Evolutionary conservation across 208 protist species (phyloP).

Genomic region (Crithidia thermophila): DNA sequence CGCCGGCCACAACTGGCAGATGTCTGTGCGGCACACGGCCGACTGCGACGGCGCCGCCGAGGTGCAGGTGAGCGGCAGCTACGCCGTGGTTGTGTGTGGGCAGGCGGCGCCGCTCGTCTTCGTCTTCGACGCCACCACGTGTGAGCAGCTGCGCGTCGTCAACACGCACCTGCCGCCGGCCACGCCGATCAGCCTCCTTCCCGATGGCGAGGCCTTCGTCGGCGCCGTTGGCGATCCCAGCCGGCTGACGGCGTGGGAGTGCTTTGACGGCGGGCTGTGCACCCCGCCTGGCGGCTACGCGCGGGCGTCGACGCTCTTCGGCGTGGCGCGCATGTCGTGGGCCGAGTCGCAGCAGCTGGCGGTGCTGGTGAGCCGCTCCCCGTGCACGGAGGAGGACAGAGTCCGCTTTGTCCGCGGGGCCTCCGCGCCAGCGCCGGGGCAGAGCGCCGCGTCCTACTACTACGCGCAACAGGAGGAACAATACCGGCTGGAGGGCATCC

Average conservation of each 20-base stretch:
- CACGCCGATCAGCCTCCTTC: constrained; percentile 45
- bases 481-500: constrained; percentile 25
- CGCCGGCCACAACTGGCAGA: constrained; percentile 45
- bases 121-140: constrained; percentile 57
- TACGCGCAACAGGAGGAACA: constrained; percentile 19
- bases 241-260: constrained; percentile 61
- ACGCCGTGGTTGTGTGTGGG: constrained; percentile 61
- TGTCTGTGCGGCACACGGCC: constrained; percentile 52
- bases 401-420: constrained; percentile 18
- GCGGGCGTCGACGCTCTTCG: constrained; percentile 38
- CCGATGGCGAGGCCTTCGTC: constrained; percentile 75
- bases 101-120: constrained; percentile 55
- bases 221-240: constrained; percentile 39
- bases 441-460: constrained; percentile 14
- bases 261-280: constrained; percentile 57
- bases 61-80: constrained; percentile 48
- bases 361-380: constrained; percentile 46
- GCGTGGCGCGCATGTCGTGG: constrained; percentile 57
- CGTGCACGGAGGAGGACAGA: constrained; percentile 32
- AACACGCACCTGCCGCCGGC: constrained; percentile 41
- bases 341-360: constrained; percentile 56
- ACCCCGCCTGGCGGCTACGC: constrained; percentile 49
- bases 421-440: constrained; percentile 1
- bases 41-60: constrained; percentile 51
- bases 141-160: constrained; percentile 55